Base-by-base conservation (phyloP, 139 green algal genomes). In the Coccomyxa sp. region DNA sequence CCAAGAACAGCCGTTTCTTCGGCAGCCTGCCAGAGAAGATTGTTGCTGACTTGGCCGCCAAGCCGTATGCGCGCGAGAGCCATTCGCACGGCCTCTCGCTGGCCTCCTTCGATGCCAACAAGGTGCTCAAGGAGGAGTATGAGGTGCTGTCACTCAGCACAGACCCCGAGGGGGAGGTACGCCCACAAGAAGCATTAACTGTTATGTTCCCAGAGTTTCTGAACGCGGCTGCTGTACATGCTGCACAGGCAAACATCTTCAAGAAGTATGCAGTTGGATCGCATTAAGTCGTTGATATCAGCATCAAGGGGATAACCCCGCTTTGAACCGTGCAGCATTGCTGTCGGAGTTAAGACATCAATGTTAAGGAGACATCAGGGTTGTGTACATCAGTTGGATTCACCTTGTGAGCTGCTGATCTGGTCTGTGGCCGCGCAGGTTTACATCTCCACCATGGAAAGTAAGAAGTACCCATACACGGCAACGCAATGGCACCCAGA, bases 401-500 rank as follows among this genome's bases (percentile, higher is more conserved):
- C 3, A 51, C 7, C 7, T 51, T 51, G 7, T 51, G 3, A 11
- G 38, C 38, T 51, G 38, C 38, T 51, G 38, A 51, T 51, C 38
- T 51, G 38, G 7, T 51, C 7, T 7, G 7, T 7, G 3, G 7
- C 38, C 38, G 38, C 38, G 7, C 38, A 51, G 38, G 38, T 51
- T 51, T 51, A 51, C 38, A 88, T 97, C 25, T 92, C 84, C 51
- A 95, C 92, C 15, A 85, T 97, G 84, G 93, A 96, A 83, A 88
- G 67, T 71, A 1, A 68, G 67, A 78, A 82, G 30, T 92, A 92
- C 66, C 92, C 92, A 17, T 86, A 95, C 79, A 87, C 67, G 4
- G 92, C 85, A 31, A 93, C 89, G 0, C 93, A 97, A 83, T 97
- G 93, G 91, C 93, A 97, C 86, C 93, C 93, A 28, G 93, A 97